Percentiles rank a stretch among this genome's conserved stretches.
phyloP scores from a whole-genome alignment of 2,329 filamentous ascomycete species.

The Phyllosticta citriasiana region DNA sequence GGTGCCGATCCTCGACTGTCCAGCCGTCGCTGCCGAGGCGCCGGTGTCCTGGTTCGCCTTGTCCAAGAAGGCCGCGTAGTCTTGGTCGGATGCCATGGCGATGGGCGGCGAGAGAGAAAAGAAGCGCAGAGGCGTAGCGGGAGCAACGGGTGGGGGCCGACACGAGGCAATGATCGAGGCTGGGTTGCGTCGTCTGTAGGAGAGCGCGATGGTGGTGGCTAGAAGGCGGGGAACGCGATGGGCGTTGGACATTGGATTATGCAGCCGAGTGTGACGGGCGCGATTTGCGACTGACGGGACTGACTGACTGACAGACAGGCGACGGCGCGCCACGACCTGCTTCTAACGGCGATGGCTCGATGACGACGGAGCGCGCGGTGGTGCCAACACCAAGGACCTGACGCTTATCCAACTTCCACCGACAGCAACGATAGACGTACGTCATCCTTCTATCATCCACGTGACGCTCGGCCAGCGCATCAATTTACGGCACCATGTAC shows the following conservation, averaged over 20 bases:
- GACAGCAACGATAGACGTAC: background rate
- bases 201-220: background rate
- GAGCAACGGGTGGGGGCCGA: background rate
- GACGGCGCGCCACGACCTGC: background rate
- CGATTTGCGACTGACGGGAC: background rate
- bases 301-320: too few relatives aligned
- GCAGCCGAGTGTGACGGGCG: background rate
- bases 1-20: constrained; percentile 20
- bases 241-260: background rate
- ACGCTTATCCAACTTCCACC: background rate
- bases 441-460: background rate
- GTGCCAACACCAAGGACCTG: background rate
- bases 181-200: background rate
- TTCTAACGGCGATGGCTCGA: too few relatives aligned
- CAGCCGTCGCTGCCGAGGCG: constrained; percentile 19
- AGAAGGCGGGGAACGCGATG: background rate
- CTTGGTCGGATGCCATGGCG: constrained; percentile 65
- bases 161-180: background rate
- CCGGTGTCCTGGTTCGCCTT: constrained; percentile 67
- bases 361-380: background rate
- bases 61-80: constrained; percentile 75
- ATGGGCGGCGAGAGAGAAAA: background rate
- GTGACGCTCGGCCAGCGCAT: background rate
- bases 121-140: background rate
- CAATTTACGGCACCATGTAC: too few relatives aligned